A percentile compares a stretch with the other conserved stretches of the same genome.
These are phyloP conservation scores for Neoboletus brunneissimus DNA, from an alignment of 768 basidiomycete species.

Conservation along the genomic window DNA sequence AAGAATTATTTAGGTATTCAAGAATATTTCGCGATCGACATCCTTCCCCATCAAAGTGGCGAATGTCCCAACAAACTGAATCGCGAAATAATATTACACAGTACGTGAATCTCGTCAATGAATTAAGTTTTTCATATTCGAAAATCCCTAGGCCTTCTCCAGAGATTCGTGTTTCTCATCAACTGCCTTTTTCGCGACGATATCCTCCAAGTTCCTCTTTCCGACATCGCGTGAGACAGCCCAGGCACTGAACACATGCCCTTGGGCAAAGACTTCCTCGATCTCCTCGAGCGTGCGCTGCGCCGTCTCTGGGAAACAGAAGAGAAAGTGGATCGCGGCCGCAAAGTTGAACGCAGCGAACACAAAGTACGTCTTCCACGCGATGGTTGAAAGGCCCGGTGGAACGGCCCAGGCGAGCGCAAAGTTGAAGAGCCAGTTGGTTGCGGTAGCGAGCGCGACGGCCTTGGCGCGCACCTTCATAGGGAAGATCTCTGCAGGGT, in stretches of 20 bases:
- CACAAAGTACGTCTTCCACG: conserved; percentile 76
- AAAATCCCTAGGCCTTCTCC: not conserved
- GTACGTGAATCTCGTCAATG: not conserved
- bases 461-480: conserved; percentile 66
- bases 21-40: not conserved
- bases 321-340: conserved; percentile 66
- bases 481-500: conserved; percentile 70
- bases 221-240: conserved; percentile 59
- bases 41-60: not conserved
- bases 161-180: conserved; percentile 9
- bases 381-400: conserved; percentile 62
- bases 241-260: conserved; percentile 72
- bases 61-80: not conserved
- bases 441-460: conserved; percentile 41
- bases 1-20: not conserved
- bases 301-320: conserved; percentile 80
- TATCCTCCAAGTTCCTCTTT: conserved; percentile 55
- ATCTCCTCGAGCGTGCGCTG: conserved; percentile 74
- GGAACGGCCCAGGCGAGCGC: conserved; percentile 76
- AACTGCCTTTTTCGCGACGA: conserved; percentile 27
- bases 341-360: conserved; percentile 77
- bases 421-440: conserved; percentile 70
- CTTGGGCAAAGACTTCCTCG: conserved; percentile 71
- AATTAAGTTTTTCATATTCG: not conserved
- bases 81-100: not conserved